Evolutionary conservation across 306 rosid genomes (phyloP), one percentile per base, ranked within the genome.

Genomic region (Prunus mongolica): DNA sequence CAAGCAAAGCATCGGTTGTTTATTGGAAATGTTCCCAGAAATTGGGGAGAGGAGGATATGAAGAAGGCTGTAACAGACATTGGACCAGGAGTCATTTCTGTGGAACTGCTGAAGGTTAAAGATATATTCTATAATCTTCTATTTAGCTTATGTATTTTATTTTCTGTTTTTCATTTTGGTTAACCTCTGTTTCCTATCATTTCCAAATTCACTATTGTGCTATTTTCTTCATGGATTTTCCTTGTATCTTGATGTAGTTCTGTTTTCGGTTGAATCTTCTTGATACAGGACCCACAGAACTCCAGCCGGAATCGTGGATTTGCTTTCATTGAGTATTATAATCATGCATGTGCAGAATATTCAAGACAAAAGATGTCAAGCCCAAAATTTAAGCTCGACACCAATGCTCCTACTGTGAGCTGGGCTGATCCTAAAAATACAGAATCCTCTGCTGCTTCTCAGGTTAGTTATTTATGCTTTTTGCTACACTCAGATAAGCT

Each of bases 351-450:
- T 78, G 96, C 96, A 56, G 92, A 87, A 55, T 86, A 87, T 80
- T 86, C 93, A 3, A 86, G 86, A 76, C 86, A 84, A 82, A 87
- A 84, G 61, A 91, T 91, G 97, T 86, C 91, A 8, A 71, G 73
- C 80, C 81, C 92, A n/a, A 80, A 86, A n/a, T 91, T 88, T 72
- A 88, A 86, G 82, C 92, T 91, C 8, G 89, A 82, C 55, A 71
- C 18, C 61, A 91, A 80, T 82, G 82, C 87, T 65, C 94, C 94
- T 78, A 89, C 89, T 12, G 91, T 89, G 70, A 85, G 87, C 67
- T 91, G 97, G 97, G 91, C 91, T 67, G 91, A 91, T 79, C 92
- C 92, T 61, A 89, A 75, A 78, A 89, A 86, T 86, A 46, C 86
- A 27, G 97, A 87, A 54, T 87, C 91, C 57, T 79, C 90, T 52